These are phyloP conservation scores for Pisolithus albus DNA, from an alignment of 768 basidiomycete genomes.

Conservation along the genomic window DNA sequence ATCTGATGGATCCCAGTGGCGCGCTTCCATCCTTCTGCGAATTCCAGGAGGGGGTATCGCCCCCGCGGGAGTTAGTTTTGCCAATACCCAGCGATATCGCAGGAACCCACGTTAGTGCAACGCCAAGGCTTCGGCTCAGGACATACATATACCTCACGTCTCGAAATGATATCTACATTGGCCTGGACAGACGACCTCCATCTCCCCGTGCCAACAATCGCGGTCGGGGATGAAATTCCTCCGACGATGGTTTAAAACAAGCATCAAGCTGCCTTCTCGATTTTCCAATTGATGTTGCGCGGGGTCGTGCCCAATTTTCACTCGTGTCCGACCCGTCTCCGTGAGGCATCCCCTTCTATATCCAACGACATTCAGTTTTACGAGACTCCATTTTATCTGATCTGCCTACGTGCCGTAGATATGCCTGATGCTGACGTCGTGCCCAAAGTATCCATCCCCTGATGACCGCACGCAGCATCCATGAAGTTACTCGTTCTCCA, in stretches of 20 bases:
- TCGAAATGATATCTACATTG: background rate
- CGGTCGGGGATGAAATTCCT: conserved; percentile 6
- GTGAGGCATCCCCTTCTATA: conserved; percentile 3
- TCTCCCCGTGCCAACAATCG: background rate
- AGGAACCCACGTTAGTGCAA: background rate
- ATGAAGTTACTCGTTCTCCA: too few species aligned
- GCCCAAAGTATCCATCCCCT: too few species aligned
- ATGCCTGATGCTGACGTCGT: too few species aligned
- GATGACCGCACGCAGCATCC: too few species aligned
- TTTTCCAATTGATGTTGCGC: conserved; percentile 13
- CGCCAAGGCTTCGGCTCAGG: background rate
- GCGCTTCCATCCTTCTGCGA: background rate
- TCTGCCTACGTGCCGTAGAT: too few species aligned
- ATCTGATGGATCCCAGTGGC: too few species aligned
- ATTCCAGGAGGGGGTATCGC: background rate
- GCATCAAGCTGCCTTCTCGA: conserved; percentile 4
- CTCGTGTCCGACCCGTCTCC: conserved; percentile 8
- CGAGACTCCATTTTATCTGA: conserved; percentile 12
- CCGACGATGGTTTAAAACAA: conserved; percentile 4
- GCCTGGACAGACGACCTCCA: background rate
- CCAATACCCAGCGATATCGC: background rate
- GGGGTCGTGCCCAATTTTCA: conserved; percentile 4
- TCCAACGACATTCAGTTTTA: conserved; percentile 21
- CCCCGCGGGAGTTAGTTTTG: background rate
- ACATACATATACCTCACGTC: background rate